Percentiles rank a stretch among this genome's conserved stretches.
These are phyloP conservation scores for Trypethelium eluteriae DNA, from an alignment of 495 filamentous ascomycete species.

Conservation along the genomic window DNA sequence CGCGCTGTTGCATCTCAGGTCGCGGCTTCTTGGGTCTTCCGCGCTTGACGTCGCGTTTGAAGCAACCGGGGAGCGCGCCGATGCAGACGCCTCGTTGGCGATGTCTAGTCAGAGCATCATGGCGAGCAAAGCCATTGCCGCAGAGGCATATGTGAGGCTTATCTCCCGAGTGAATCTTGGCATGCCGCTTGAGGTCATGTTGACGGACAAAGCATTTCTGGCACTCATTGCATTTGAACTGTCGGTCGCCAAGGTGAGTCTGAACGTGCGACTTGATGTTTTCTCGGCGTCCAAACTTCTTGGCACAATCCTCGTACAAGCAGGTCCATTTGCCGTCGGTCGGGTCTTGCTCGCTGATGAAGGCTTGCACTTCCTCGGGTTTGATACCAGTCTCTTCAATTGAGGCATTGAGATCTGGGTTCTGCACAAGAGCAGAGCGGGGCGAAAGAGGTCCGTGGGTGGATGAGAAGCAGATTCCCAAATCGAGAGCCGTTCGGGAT, in stretches of 20 bases:
- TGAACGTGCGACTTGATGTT: constrained; percentile 98
- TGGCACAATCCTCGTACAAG: constrained; percentile 65
- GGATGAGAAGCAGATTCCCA: constrained; percentile 15
- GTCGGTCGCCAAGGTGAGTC: constrained; percentile 90
- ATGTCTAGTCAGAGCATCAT: constrained; percentile 90
- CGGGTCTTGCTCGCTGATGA: constrained; percentile 71
- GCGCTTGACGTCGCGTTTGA: constrained; percentile 31
- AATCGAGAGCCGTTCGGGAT: constrained; percentile 44
- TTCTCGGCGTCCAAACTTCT: constrained; percentile 85
- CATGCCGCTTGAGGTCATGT: constrained; percentile 92
- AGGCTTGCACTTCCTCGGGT: constrained; percentile 75
- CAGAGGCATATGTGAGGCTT: constrained; percentile 90
- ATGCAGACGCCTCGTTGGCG: constrained; percentile 91
- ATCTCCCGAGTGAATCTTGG: constrained; percentile 89
- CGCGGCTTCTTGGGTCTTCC: constrained; percentile 37
- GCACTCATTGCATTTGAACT: constrained; percentile 82
- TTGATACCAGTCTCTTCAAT: constrained; percentile 69
- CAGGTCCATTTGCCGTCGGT: constrained; percentile 78
- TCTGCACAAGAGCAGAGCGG: constrained; percentile 21
- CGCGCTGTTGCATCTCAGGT: constrained; percentile 32
- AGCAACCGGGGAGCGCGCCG: constrained; percentile 57
- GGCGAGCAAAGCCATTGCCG: constrained; percentile 81
- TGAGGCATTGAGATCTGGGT: constrained; percentile 31
- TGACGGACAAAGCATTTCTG: constrained; percentile 91
- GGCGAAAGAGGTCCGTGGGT: constrained; percentile 18